Percentiles rank a stretch among this genome's conserved stretches.
phyloP scores from a whole-genome alignment of 2,329 filamentous ascomycete species.

The Xylariaceae sp. region DNA sequence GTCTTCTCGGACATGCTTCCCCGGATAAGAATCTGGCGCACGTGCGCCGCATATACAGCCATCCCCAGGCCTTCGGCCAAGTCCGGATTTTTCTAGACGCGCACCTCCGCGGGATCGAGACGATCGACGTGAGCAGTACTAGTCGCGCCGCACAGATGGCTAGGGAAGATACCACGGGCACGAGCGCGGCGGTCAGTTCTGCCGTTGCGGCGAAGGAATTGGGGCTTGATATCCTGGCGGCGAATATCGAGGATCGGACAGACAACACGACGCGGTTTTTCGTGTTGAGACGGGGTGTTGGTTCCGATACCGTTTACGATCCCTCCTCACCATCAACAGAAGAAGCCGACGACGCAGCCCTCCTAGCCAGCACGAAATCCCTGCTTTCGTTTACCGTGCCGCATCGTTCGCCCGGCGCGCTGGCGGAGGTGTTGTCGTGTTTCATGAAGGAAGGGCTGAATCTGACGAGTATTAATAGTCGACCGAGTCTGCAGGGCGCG shows the following conservation, averaged over 20 bases:
- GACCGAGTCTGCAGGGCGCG: slow-evolving; percentile 58
- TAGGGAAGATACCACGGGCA: slow-evolving; percentile 50
- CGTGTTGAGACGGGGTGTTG: slow-evolving; percentile 44
- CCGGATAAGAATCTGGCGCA: slow-evolving; percentile 41
- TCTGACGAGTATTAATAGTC: slow-evolving; percentile 82
- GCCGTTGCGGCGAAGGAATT: slow-evolving; percentile 64
- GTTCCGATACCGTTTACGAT: background rate
- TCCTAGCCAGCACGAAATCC: slow-evolving; percentile 51
- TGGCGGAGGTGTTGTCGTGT: slow-evolving; percentile 73
- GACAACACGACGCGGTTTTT: slow-evolving; percentile 81
- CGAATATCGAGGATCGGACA: slow-evolving; percentile 64
- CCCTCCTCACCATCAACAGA: background rate
- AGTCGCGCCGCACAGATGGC: slow-evolving; percentile 78
- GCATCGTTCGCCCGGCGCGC: slow-evolving; percentile 70
- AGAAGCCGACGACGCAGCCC: slow-evolving; percentile 10
- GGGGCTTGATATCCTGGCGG: slow-evolving; percentile 63
- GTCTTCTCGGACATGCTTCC: slow-evolving; percentile 57
- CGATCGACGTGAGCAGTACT: slow-evolving; percentile 76
- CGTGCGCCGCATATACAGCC: slow-evolving; percentile 77
- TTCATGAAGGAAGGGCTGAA: slow-evolving; percentile 72
- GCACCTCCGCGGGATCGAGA: slow-evolving; percentile 68
- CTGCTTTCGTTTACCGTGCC: slow-evolving; percentile 79
- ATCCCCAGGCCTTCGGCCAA: slow-evolving; percentile 94
- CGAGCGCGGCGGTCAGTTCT: slow-evolving; percentile 69
- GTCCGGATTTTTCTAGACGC: slow-evolving; percentile 69